These are phyloP conservation scores for Diaporthe vaccinii DNA, from an alignment of 2,329 filamentous ascomycete species.

Conservation along the genomic window DNA sequence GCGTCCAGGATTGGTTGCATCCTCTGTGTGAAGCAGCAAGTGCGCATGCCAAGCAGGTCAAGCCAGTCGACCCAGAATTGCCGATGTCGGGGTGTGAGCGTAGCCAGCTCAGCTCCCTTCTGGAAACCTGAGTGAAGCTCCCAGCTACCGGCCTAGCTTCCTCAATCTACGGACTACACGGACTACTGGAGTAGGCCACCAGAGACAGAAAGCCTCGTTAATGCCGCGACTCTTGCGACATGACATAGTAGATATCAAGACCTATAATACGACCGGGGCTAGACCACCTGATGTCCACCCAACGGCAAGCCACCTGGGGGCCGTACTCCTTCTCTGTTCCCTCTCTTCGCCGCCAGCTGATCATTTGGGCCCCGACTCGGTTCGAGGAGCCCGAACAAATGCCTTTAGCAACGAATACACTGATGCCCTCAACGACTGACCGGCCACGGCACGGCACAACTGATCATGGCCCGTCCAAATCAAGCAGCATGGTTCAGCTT, in stretches of 20 bases:
- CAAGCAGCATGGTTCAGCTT: neutral
- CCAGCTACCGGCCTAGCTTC: conserved; percentile 11
- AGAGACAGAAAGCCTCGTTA: conserved; percentile 30
- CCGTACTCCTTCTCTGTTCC: too few species aligned
- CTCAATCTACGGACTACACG: neutral
- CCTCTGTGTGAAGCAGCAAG: conserved; percentile 30
- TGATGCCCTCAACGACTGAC: neutral
- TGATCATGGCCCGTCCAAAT: neutral
- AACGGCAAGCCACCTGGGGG: neutral
- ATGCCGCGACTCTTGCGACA: conserved; percentile 14
- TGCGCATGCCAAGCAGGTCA: conserved; percentile 17
- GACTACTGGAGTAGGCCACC: neutral
- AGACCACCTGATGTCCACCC: neutral
- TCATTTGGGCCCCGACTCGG: neutral
- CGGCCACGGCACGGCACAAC: neutral
- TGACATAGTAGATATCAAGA: neutral
- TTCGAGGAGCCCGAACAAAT: neutral
- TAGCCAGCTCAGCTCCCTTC: conserved; percentile 27
- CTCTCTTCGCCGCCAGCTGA: neutral
- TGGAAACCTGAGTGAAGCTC: conserved; percentile 27
- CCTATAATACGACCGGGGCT: conserved; percentile 10
- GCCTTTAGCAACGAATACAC: neutral
- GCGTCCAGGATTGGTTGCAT: conserved; percentile 36
- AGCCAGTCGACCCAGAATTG: neutral
- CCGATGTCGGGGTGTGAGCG: conserved; percentile 32